Base-by-base conservation (phyloP, 148 eudicot species). In the Cornus kousa region DNA sequence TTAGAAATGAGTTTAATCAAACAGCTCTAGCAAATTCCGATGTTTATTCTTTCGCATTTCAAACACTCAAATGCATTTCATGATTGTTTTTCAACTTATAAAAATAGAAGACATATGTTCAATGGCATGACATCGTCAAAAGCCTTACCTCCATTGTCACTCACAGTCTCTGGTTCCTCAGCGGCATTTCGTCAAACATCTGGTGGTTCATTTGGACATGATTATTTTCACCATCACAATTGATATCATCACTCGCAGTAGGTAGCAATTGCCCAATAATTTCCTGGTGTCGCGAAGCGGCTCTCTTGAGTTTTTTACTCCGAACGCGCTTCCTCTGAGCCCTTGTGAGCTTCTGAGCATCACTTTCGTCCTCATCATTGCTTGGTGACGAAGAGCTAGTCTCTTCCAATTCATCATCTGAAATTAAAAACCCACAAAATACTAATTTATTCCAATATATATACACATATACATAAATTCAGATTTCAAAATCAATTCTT, bases 271-370 rank as follows among this genome's bases (percentile, higher is more conserved):
- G 93, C 22, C 93, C 93, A 67, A 90, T 85, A 14, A 88, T 71
- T 23, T 81, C 79, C 39, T 83, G 76, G 32, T 89, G 85, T 8
- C 69, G 70, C 2, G 80, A 76, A 74, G 81, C 75, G 16, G 83
- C 77, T 85, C 80, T 82, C 79, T 83, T 88, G 31, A 90, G 86
- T 80, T 85, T 90, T 80, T 82, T 90, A 81, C 75, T 90, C 48
- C 91, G 85, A 77, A 90, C 72, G 80, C 88, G 79, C 83, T 90
- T 90, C 79, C 91, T 82, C 78, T 88, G 90, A 11, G 93, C 87
- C 81, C 93, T 87, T 31, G 86, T 83, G 32, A 88, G 82, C 79
- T 87, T 90, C 74, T 68, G 59, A n/a, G 75, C 22, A 32, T 80
- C 89, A 40, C 65, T 31, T 19, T 87, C 85, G 28, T 33, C 79